phyloP scores from a whole-genome alignment of 129 eudicot species.

The Arctium lappa region DNA sequence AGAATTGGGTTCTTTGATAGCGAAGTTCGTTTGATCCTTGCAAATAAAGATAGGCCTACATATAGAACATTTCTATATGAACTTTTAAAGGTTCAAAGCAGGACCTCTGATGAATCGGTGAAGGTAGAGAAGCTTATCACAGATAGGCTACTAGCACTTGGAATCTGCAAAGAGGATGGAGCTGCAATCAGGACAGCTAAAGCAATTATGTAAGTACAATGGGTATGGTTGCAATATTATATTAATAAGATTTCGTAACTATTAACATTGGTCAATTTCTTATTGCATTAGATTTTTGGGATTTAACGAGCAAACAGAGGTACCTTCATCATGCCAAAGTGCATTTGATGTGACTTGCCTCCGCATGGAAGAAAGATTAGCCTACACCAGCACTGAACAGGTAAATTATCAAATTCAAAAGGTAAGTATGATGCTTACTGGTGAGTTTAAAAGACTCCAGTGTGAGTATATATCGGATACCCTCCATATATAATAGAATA shows the following conservation, averaged over 20 bases:
- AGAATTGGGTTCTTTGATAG: slow-evolving; percentile 68
- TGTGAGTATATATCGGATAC: neutral
- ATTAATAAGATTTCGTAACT: neutral
- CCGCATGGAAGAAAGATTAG: slow-evolving; percentile 87
- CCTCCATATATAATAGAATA: neutral
- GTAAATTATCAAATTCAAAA: slow-evolving; percentile 27
- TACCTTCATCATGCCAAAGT: slow-evolving; percentile 70
- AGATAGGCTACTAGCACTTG: slow-evolving; percentile 52
- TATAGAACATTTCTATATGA: slow-evolving; percentile 47
- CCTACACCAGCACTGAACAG: slow-evolving; percentile 71
- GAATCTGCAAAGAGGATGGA: slow-evolving; percentile 53
- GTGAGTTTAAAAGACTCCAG: neutral
- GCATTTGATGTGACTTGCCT: slow-evolving; percentile 90
- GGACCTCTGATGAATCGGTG: slow-evolving; percentile 26
- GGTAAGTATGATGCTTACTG: neutral
- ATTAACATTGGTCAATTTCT: neutral
- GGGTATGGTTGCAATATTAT: neutral
- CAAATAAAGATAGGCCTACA: slow-evolving; percentile 45
- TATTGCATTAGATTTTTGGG: slow-evolving; percentile 71
- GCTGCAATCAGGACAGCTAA: slow-evolving; percentile 68
- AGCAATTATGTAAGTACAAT: slow-evolving; percentile 70
- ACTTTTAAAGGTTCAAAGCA: slow-evolving; percentile 44
- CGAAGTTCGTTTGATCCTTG: slow-evolving; percentile 42
- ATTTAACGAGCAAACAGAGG: slow-evolving; percentile 50
- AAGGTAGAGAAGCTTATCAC: slow-evolving; percentile 59